Base-by-base conservation (phyloP, 768 basidiomycete species). In the Dictyophora rubrovolvata region DNA sequence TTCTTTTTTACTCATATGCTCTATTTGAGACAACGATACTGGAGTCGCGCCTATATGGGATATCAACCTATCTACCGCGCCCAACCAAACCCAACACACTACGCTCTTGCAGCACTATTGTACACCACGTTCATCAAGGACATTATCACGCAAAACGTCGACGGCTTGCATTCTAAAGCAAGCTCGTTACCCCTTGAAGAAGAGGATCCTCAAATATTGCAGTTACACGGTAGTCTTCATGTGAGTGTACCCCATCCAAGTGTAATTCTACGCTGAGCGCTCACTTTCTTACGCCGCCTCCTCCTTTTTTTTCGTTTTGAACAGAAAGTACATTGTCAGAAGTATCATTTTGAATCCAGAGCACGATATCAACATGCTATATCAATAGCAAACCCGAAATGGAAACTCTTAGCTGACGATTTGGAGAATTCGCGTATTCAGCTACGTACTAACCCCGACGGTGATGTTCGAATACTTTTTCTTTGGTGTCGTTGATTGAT, bases 161-260 rank as follows among this genome's bases (percentile, higher is more conserved):
- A 98, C 66, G 93, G 93, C 1, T 80, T 98, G 6, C 94, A 97
- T 66, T 84, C 84, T 54, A 91, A 89, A 71, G 89, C 91, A 8
- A 71, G 88, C 18, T 59, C 70, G 36, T 71, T 72, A 67, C 76
- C 79, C 61, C 73, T 70, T 72, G 71, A 67, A 61, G 71, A 68
- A 55, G 67, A 66, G n/a, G 67, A 64, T 62, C 55, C 69, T 63
- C 68, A 71, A 22, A 83, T 93, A 48, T 74, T 96, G 21, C 91
- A 95, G 68, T 79, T 97, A 8, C 93, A 97, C 69, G 93, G 93
- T 18, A 90, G 86, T 17, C 70, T 97, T 11, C 88, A 90, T 70
- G 90, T 91, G 63, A 55, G 76, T 14, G 9, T n/a, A 36, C 28
- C 69, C 53, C 55, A 23, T 59, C 23, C 46, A 14, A 21, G 11